Percentiles rank a stretch among this genome's conserved stretches.
phyloP scores from a whole-genome alignment of 1,284 basidiomycete species.

The Marasmius tenuissimus region DNA sequence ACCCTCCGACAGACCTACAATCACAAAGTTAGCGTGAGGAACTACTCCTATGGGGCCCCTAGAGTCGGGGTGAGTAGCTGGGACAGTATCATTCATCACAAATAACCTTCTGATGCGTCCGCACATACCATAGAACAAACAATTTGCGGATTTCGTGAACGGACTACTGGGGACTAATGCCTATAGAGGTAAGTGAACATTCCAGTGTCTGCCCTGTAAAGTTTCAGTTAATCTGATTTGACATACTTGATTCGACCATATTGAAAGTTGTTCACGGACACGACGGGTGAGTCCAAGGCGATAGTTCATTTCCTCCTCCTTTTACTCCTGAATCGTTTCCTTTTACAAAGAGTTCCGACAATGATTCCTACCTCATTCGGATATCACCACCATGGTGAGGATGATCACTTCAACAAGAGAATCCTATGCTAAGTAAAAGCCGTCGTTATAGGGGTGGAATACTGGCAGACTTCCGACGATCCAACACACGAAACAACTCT shows the following conservation, averaged over 20 bases:
- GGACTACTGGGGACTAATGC: conserved; percentile 1
- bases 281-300: conserved; percentile 33
- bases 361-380: conserved; percentile 27
- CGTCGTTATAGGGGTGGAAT: conserved; percentile 24
- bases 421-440: background rate
- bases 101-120: background rate
- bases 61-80: conserved; percentile 5
- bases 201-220: background rate
- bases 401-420: background rate
- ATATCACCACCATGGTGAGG: conserved; percentile 40
- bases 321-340: background rate
- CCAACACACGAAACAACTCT: conserved; percentile 19
- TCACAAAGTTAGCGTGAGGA: conserved; percentile 10
- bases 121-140: conserved; percentile 3
- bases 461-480: conserved; percentile 28
- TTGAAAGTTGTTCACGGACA: conserved; percentile 42
- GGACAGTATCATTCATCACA: background rate
- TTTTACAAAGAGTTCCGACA: conserved; percentile 25
- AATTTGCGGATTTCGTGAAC: conserved; percentile 17
- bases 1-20: conserved; percentile 40
- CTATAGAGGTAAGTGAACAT: conserved; percentile 29
- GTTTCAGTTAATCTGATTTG: background rate
- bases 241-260: background rate
- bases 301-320: background rate
- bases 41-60: conserved; percentile 11